Evolutionary conservation across 768 basidiomycete genomes (phyloP).

Genomic region (Trametes cinnabarina): DNA sequence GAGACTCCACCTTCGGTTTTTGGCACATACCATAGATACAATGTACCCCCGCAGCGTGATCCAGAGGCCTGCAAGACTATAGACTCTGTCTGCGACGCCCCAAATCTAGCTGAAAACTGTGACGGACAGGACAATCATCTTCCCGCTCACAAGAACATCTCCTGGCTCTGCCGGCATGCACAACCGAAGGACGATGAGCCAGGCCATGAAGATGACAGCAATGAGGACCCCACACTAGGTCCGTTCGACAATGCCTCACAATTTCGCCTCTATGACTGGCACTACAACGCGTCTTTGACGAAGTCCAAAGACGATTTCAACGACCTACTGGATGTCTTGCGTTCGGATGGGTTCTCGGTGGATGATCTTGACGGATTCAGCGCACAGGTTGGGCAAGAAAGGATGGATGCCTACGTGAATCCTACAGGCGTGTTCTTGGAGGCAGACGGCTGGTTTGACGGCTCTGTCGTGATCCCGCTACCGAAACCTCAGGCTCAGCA

Average conservation of each 20-base stretch:
- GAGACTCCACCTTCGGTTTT: too few species aligned
- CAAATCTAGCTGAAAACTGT: too few species aligned
- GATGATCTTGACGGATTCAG: neutral
- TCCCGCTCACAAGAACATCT: too few species aligned
- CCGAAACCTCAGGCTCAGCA: neutral
- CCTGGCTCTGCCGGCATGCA: too few species aligned
- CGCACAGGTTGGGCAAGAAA: neutral
- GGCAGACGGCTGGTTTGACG: constrained; percentile 7
- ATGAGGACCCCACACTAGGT: constrained; percentile 24
- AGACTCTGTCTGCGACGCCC: too few species aligned
- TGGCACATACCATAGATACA: too few species aligned
- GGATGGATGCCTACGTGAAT: neutral
- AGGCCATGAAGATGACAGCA: too few species aligned
- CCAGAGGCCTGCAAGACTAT: too few species aligned
- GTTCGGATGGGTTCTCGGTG: neutral
- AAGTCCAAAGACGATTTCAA: neutral
- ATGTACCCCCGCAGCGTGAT: too few species aligned
- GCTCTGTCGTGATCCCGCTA: constrained; percentile 3
- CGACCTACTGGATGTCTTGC: neutral
- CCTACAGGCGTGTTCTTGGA: neutral
- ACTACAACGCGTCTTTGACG: neutral
- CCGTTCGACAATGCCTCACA: neutral
- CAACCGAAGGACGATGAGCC: too few species aligned
- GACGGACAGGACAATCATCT: too few species aligned
- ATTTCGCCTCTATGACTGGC: neutral